Evolutionary conservation across 495 filamentous ascomycete genomes (phyloP).

Genomic region (Lophiostoma macrostomum): DNA sequence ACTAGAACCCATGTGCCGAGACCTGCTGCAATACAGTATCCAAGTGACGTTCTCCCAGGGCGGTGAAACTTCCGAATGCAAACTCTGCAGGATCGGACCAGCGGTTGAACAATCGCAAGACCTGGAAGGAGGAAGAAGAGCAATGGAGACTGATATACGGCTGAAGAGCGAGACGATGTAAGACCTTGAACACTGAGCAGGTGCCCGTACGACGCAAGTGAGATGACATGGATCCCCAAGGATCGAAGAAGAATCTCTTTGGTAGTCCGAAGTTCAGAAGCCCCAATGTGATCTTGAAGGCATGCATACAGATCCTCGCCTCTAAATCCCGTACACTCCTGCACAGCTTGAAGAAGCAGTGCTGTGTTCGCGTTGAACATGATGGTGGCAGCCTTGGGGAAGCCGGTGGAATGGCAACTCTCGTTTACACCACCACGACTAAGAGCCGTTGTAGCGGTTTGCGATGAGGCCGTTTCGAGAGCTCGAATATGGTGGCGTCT

Average conservation of each 20-base stretch:
- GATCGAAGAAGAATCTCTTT: background rate
- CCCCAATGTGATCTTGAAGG: too few species aligned
- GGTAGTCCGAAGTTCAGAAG: background rate
- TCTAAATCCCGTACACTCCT: too few species aligned
- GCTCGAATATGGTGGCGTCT: too few species aligned
- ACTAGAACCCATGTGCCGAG: background rate
- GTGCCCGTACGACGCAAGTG: conserved; percentile 1
- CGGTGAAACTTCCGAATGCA: too few species aligned
- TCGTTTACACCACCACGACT: too few species aligned
- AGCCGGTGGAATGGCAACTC: too few species aligned
- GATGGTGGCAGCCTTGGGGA: too few species aligned
- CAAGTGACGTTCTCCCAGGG: background rate
- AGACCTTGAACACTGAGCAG: background rate
- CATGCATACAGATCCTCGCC: too few species aligned
- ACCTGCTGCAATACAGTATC: background rate
- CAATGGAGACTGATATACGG: background rate
- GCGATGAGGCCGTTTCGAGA: too few species aligned
- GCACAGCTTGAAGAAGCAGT: too few species aligned
- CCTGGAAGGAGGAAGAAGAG: background rate
- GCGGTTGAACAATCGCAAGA: background rate
- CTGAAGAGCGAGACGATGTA: background rate
- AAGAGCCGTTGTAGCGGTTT: too few species aligned
- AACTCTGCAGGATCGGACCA: background rate
- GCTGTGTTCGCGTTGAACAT: too few species aligned
- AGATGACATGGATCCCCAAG: background rate